Evolutionary conservation across 768 basidiomycete species (phyloP).

Genomic region (Boletus tylopilopsis): DNA sequence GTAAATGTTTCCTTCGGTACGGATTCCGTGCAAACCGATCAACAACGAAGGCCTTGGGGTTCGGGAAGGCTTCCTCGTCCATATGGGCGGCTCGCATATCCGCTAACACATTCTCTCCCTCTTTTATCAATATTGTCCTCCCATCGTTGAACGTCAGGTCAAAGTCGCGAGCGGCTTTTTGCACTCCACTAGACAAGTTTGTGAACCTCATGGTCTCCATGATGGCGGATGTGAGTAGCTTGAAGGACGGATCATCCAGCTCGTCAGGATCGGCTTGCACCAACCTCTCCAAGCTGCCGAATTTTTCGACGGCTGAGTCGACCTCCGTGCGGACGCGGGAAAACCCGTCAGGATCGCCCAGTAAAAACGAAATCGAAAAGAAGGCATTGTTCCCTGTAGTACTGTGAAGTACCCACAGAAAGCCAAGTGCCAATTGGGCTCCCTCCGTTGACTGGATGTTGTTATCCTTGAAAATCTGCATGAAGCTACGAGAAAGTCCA

Average conservation of each 20-base stretch:
- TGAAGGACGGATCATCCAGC: slow-evolving; percentile 18
- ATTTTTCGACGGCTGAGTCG: slow-evolving; percentile 27
- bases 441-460: slow-evolving; percentile 14
- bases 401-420: slow-evolving; percentile 23
- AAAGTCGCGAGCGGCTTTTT: slow-evolving; percentile 15
- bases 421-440: slow-evolving; percentile 16
- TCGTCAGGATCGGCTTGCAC: slow-evolving; percentile 8
- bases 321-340: slow-evolving; percentile 45
- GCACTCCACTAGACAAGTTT: slow-evolving; percentile 12
- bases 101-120: slow-evolving; percentile 20
- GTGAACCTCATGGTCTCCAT: slow-evolving; percentile 26
- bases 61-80: slow-evolving; percentile 3
- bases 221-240: slow-evolving; percentile 20
- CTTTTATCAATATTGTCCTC: slow-evolving; percentile 11
- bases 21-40: slow-evolving; percentile 7
- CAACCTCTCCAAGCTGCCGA: slow-evolving; percentile 10
- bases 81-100: slow-evolving; percentile 20
- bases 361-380: slow-evolving; percentile 28
- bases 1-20: slow-evolving; percentile 5
- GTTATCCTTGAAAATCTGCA: slow-evolving; percentile 18
- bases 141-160: slow-evolving; percentile 9
- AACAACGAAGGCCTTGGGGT: slow-evolving; percentile 12
- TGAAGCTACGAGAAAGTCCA: slow-evolving; percentile 10
- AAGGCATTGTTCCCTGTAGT: slow-evolving; percentile 19
- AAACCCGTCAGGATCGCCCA: slow-evolving; percentile 41